Evolutionary conservation across 108 stramenopile species (phyloP), one percentile per base, ranked within the genome.

Genomic region (Cafeteria roenbergensis): DNA sequence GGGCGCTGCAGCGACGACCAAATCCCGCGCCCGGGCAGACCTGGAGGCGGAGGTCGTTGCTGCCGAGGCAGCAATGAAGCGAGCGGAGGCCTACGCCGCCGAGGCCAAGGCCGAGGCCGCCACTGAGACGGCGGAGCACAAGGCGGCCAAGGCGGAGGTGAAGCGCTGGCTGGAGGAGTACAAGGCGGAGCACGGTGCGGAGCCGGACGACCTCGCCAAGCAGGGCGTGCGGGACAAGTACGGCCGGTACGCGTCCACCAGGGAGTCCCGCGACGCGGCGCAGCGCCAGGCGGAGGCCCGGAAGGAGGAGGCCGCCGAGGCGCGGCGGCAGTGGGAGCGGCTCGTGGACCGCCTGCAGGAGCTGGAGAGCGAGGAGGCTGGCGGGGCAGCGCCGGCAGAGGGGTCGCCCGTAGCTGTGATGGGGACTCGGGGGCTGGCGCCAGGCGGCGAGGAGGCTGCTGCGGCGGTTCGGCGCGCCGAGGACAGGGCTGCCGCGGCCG

Each of bases 121-220:
- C 17, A 6, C 6, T 17, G 42, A 6, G 12, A 48, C 6, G 42
- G 42, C 42, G 17, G 12, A 27, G 59, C n/a, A 61, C 59, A 61
- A 61, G 59, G 24, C 22, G 9, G 29, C 30, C 36, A 61, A 61
- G 37, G 36, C 17, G 2, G 59, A 32, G 21, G 30, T 61, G 17
- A 61, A 61, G 59, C 8, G 2, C 17, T 61, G 59, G 59, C 34
- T 32, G 34, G 59, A 9, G 2, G 59, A 28, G 21, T 61, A 61
- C 37, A n/a, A 61, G 37, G 37, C 36, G 2, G 2, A 27, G 37
- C 22, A 61, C 22, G 59, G 59, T 2, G 2, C 8, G 36, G 21
- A 12, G 20, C 22, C 59, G 22, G 22, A 28, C 29, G n/a, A 28
- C 20, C 20, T 29, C 2, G 59, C 59, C 34, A 61, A 61, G 37